A percentile compares a stretch with the other conserved stretches of the same genome.
Evolutionary conservation across 805 yeast species (phyloP).

Genomic region (Ogataea nonfermentans): DNA sequence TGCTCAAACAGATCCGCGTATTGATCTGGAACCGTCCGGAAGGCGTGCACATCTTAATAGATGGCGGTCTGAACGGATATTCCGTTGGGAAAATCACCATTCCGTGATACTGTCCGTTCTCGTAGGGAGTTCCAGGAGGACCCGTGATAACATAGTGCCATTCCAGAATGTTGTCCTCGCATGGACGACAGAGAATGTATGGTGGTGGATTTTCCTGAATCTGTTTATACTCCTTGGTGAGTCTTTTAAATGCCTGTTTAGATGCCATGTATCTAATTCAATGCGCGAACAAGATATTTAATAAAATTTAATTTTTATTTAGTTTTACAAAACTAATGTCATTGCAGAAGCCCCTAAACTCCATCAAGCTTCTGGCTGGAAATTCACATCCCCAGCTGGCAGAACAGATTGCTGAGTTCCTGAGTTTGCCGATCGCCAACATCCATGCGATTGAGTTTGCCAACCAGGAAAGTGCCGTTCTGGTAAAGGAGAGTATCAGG

Average conservation of each 20-base stretch:
- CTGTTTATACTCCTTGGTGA: slow-evolving; percentile 78
- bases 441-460: slow-evolving; percentile 83
- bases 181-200: slow-evolving; percentile 78
- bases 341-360: slow-evolving; percentile 36
- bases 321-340: slow-evolving; percentile 27
- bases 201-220: slow-evolving; percentile 83
- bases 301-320: not conserved
- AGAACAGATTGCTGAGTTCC: slow-evolving; percentile 60
- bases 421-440: slow-evolving; percentile 68
- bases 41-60: slow-evolving; percentile 86
- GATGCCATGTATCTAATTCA: slow-evolving; percentile 25
- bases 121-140: slow-evolving; percentile 86
- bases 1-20: slow-evolving; percentile 81
- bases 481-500: slow-evolving; percentile 83
- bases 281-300: not conserved
- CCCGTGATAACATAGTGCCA: slow-evolving; percentile 95
- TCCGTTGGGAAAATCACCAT: slow-evolving; percentile 78
- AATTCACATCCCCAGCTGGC: slow-evolving; percentile 87
- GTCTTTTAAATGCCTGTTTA: slow-evolving; percentile 38
- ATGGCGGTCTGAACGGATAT: slow-evolving; percentile 90
- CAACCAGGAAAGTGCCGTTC: slow-evolving; percentile 84
- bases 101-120: slow-evolving; percentile 87
- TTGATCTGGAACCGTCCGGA: slow-evolving; percentile 83
- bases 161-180: slow-evolving; percentile 81
- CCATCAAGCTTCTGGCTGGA: slow-evolving; percentile 52